A percentile compares a stretch with the other conserved stretches of the same genome.
phyloP scores from a whole-genome alignment of 352 stramenopile genomes.

The Pythium aristosporum region DNA sequence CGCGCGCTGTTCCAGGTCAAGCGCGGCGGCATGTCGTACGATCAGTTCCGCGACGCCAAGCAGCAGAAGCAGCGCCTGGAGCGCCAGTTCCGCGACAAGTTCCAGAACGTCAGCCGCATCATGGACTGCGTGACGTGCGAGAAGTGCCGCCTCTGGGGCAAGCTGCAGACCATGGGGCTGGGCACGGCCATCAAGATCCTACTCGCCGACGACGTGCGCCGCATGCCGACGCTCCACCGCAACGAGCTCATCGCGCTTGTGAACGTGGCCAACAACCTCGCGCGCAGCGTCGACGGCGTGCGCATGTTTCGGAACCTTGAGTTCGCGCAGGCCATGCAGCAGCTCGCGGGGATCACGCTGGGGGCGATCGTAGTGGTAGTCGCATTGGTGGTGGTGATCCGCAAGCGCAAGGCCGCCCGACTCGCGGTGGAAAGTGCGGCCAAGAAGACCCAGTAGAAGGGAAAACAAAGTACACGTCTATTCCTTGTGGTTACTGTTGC shows the following conservation, averaged over 20 bases:
- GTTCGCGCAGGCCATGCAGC: conserved; percentile 58
- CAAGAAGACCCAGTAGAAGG: conserved; percentile 29
- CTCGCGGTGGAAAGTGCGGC: conserved; percentile 20
- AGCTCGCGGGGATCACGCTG: conserved; percentile 52
- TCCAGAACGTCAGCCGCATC: conserved; percentile 97
- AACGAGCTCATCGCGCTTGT: conserved; percentile 99
- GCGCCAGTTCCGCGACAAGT: conserved; percentile 87
- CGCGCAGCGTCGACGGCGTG: conserved; percentile 75
- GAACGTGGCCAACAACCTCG: conserved; percentile 92
- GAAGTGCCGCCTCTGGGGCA: conserved; percentile 98
- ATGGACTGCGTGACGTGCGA: conserved; percentile 99
- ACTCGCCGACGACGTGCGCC: conserved; percentile 86
- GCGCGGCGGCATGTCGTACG: conserved; percentile 46
- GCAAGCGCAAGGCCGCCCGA: conserved; percentile 35
- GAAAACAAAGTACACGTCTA: not conserved
- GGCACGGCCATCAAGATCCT: conserved; percentile 97
- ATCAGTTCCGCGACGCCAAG: conserved; percentile 58
- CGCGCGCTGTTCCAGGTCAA: conserved; percentile 83
- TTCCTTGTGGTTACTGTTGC: conserved; percentile 1
- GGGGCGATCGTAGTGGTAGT: conserved; percentile 43
- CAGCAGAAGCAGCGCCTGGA: conserved; percentile 63
- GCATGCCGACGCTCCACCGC: conserved; percentile 75
- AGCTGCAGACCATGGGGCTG: conserved; percentile 96
- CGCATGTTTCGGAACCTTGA: conserved; percentile 80
- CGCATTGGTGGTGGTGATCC: conserved; percentile 44